A percentile compares a stretch with the other conserved stretches of the same genome.
Conservation (phyloP, 495 filamentous ascomycete genomes). For the Saxophila tyrrhenica region DNA sequence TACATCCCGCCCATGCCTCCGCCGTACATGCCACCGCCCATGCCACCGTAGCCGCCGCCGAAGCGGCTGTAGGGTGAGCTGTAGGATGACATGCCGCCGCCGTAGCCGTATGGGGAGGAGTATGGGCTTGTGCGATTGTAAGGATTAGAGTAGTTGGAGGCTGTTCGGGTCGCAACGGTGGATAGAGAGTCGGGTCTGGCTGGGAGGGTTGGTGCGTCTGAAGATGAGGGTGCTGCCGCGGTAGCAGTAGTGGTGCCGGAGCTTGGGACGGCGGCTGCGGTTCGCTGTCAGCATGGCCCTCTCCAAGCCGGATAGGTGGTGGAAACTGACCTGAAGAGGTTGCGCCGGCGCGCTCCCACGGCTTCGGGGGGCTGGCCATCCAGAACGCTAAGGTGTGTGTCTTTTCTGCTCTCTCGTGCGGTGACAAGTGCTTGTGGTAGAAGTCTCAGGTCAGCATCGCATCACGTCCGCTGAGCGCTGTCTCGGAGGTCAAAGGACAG, state of each 20-base stretch:
- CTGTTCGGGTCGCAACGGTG: conserved; percentile 69
- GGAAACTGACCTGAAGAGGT: conserved; percentile 25
- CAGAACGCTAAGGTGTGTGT: neutral
- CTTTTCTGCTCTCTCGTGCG: too few species aligned
- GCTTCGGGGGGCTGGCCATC: conserved; percentile 64
- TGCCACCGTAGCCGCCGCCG: conserved; percentile 39
- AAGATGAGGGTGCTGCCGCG: conserved; percentile 29
- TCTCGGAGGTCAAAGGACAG: too few species aligned
- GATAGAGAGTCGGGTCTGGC: conserved; percentile 64
- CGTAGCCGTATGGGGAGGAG: conserved; percentile 35
- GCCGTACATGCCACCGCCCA: conserved; percentile 41
- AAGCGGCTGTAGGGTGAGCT: conserved; percentile 60
- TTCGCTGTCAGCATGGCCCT: conserved; percentile 22
- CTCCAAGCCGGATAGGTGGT: neutral
- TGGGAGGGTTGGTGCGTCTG: conserved; percentile 62
- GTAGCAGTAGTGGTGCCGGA: conserved; percentile 33
- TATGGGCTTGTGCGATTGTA: conserved; percentile 19
- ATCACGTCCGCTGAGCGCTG: too few species aligned
- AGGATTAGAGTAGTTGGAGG: conserved; percentile 41
- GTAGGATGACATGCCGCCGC: conserved; percentile 35
- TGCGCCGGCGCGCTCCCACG: conserved; percentile 71
- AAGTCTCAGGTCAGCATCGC: too few species aligned
- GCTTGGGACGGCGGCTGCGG: conserved; percentile 33
- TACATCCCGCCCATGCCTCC: conserved; percentile 46
- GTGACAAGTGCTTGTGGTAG: too few species aligned